Conservation (phyloP, 305 asterid genomes). For the Plantago lanceolata region DNA sequence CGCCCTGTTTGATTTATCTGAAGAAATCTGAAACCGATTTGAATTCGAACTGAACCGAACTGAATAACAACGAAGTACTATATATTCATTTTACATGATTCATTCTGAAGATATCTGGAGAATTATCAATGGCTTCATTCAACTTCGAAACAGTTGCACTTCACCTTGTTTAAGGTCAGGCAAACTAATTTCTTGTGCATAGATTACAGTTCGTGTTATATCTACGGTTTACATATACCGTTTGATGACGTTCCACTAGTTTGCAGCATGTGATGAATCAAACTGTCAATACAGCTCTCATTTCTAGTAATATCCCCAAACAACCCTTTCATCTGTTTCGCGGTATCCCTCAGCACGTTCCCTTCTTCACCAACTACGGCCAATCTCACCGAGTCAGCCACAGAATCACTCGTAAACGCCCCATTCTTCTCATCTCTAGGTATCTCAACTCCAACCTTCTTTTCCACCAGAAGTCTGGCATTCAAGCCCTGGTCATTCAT, state of each 20-base stretch:
- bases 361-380: constrained; percentile 52
- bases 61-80: no score
- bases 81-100: no score
- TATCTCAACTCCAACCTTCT: constrained; percentile 48
- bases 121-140: no score
- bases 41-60: no score
- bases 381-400: constrained; percentile 42
- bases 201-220: no score
- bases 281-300: constrained; percentile 28
- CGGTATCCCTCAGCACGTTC: constrained; percentile 35
- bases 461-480: constrained; percentile 56
- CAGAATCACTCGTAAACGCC: constrained; percentile 41
- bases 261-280: constrained; percentile 33
- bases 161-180: no score
- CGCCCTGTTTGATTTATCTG: no score
- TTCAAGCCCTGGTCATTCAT: constrained; percentile 89
- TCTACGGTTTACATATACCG: background rate
- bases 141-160: no score
- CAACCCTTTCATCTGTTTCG: constrained; percentile 35
- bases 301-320: constrained; percentile 40
- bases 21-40: no score
- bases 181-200: no score
- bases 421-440: constrained; percentile 45
- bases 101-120: no score
- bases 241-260: constrained; percentile 8